These are phyloP conservation scores for Ceratocystiopsis brevicomis DNA, from an alignment of 2,329 filamentous ascomycete genomes.

Conservation along the genomic window DNA sequence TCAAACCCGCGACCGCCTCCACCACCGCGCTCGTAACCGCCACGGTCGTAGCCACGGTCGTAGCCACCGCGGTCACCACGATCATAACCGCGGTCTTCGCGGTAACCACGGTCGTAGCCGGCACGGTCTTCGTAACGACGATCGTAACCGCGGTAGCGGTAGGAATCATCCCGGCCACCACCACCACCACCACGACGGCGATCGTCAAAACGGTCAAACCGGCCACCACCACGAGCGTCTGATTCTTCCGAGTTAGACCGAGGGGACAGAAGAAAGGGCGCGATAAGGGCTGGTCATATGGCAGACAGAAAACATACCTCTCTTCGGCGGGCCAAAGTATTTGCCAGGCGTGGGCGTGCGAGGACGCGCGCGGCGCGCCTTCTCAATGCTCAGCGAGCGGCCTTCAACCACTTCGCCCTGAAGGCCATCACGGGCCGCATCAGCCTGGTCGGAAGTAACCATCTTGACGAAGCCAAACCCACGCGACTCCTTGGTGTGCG, in stretches of 20 bases:
- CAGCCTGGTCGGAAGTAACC: constrained; percentile 83
- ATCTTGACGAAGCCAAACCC: constrained; percentile 99
- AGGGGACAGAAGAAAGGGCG: constrained; percentile 13
- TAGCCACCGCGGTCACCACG: constrained; percentile 24
- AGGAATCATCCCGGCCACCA: constrained; percentile 25
- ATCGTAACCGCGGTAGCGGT: constrained; percentile 19
- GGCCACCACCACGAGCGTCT: constrained; percentile 21
- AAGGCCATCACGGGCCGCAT: constrained; percentile 88
- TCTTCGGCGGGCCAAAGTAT: constrained; percentile 96
- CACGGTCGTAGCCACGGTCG: constrained; percentile 26
- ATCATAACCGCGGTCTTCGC: constrained; percentile 15
- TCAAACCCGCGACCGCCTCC: not conserved
- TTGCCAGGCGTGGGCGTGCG: constrained; percentile 95
- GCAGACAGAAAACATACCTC: constrained; percentile 43
- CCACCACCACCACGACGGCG: constrained; percentile 37
- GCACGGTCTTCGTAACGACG: constrained; percentile 15
- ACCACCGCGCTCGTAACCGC: constrained; percentile 16
- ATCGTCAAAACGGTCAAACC: constrained; percentile 43
- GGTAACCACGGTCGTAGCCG: constrained; percentile 30
- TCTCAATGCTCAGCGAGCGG: constrained; percentile 93
- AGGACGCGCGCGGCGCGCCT: constrained; percentile 85
- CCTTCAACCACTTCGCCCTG: constrained; percentile 93
- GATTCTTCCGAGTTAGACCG: constrained; percentile 25
- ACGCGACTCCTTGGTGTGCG: constrained; percentile 94
- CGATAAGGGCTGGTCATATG: too few relatives aligned